Evolutionary conservation across 2,329 filamentous ascomycete species (phyloP).

Genomic region (Emmonsiellopsis sp.): DNA sequence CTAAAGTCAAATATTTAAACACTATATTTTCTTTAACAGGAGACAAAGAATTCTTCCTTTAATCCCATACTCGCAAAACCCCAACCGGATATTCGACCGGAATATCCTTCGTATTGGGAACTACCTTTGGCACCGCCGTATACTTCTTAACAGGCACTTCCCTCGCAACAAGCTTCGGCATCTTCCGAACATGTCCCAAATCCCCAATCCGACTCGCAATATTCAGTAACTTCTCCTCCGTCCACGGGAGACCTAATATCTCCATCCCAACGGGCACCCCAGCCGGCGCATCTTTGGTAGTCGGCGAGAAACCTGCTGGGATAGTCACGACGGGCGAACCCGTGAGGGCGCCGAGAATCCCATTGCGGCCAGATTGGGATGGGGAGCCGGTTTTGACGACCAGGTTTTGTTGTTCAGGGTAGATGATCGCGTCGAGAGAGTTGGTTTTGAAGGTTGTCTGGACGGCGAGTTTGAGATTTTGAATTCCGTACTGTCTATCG

Average conservation of each 20-base stretch:
- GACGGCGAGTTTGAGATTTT: conserved; percentile 44
- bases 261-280: conserved; percentile 59
- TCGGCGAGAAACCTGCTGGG: conserved; percentile 18
- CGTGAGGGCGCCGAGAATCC: conserved; percentile 47
- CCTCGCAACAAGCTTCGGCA: conserved; percentile 24
- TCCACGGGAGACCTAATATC: conserved; percentile 50
- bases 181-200: conserved; percentile 35
- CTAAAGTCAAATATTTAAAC: too few species aligned
- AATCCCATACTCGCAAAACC: background rate
- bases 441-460: conserved; percentile 42
- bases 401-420: conserved; percentile 57
- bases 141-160: background rate
- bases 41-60: too few species aligned
- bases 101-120: background rate
- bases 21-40: too few species aligned
- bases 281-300: conserved; percentile 32
- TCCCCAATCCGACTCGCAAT: conserved; percentile 46
- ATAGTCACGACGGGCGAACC: conserved; percentile 43
- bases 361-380: conserved; percentile 52
- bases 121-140: background rate
- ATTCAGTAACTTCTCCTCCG: conserved; percentile 45
- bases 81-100: background rate
- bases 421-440: conserved; percentile 50
- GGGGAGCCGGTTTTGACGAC: conserved; percentile 50
- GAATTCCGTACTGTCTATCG: conserved; percentile 40